Evolutionary conservation across 2,329 filamentous ascomycete genomes (phyloP).

Genomic region (Trichothecium roseum): DNA sequence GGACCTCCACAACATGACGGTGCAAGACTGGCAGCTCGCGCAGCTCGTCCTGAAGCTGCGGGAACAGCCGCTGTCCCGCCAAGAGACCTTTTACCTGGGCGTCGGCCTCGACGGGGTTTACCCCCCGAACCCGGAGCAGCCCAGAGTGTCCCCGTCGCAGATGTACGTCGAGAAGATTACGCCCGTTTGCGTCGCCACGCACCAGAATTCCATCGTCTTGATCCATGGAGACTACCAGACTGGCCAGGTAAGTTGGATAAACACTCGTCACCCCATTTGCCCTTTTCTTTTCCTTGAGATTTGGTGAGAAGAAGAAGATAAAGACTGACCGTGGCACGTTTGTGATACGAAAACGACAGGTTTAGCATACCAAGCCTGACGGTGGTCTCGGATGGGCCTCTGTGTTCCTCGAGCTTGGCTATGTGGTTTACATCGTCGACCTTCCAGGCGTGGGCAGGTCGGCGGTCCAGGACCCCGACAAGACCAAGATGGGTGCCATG

Average conservation of each 20-base stretch:
- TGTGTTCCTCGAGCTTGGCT: constrained; percentile 29
- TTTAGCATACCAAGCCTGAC: constrained; percentile 3
- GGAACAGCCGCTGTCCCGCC: too few species aligned
- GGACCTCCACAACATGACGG: too few species aligned
- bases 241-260: constrained; percentile 18
- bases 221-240: constrained; percentile 26
- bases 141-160: constrained; percentile 3
- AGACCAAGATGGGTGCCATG: neutral
- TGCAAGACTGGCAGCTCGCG: too few species aligned
- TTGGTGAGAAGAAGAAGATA: too few species aligned
- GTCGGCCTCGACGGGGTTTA: too few species aligned
- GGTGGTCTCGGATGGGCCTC: constrained; percentile 33
- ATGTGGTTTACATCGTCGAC: constrained; percentile 32
- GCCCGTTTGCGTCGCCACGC: constrained; percentile 7
- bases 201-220: constrained; percentile 17
- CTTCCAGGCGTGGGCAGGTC: constrained; percentile 28
- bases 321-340: too few species aligned
- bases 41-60: too few species aligned
- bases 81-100: too few species aligned
- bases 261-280: neutral
- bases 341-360: too few species aligned
- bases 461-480: constrained; percentile 11
- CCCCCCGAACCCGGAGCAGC: too few species aligned
- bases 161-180: constrained; percentile 25
- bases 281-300: too few species aligned